A percentile compares a stretch with the other conserved stretches of the same genome.
phyloP scores from a whole-genome alignment of 176 grass and related monocot species.

The Metroxylon sagu region DNA sequence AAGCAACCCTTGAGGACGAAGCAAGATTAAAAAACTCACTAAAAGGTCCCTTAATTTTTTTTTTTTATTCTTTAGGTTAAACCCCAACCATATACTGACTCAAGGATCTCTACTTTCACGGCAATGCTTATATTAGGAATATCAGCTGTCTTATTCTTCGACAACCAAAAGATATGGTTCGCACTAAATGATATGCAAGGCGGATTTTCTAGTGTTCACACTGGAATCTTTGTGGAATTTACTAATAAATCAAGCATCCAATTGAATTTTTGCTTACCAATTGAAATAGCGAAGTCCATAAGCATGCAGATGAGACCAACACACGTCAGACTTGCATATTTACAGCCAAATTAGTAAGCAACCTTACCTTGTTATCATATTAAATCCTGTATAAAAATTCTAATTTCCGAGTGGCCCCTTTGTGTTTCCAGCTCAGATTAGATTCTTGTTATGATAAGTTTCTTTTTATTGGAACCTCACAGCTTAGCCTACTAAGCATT shows the following conservation, averaged over 20 bases:
- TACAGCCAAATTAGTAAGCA: not conserved
- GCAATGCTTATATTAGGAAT: not conserved
- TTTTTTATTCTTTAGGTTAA: slow-evolving; percentile 2
- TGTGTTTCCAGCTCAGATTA: too few relatives aligned
- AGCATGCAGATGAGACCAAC: not conserved
- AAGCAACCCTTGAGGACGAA: not conserved
- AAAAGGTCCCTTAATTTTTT: not conserved
- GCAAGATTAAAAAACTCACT: not conserved
- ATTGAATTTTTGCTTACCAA: too few relatives aligned
- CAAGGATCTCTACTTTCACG: slow-evolving; percentile 9
- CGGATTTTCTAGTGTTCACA: too few relatives aligned
- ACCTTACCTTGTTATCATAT: not conserved
- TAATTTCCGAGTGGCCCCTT: too few relatives aligned
- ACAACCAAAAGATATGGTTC: not conserved
- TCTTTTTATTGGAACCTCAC: too few relatives aligned
- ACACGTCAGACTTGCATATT: not conserved
- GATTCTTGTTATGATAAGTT: too few relatives aligned
- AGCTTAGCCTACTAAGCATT: too few relatives aligned
- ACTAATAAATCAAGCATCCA: too few relatives aligned
- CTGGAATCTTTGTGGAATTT: too few relatives aligned
- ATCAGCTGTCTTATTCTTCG: not conserved
- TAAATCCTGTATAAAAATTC: too few relatives aligned
- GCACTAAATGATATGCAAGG: too few relatives aligned
- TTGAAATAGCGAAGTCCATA: too few relatives aligned
- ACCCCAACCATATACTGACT: not conserved